Evolutionary conservation across 2,329 filamentous ascomycete genomes (phyloP).

Genomic region (Aspergillus intermedius): DNA sequence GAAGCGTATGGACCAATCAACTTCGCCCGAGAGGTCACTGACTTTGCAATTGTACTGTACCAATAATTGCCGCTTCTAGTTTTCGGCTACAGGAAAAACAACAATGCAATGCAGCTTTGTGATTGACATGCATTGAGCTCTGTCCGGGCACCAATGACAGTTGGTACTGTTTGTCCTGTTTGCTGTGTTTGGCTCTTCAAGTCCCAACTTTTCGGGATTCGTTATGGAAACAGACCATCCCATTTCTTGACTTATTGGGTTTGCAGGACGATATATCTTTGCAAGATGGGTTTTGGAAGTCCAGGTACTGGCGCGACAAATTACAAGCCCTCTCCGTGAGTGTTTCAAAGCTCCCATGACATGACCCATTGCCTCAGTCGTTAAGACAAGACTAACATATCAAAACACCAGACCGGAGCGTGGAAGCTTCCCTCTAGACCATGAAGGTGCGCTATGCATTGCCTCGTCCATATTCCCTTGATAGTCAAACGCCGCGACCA

Average conservation of each 20-base stretch:
- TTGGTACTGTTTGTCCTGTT: conserved; percentile 18
- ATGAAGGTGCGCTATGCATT: conserved; percentile 56
- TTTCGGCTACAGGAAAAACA: neutral
- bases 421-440: conserved; percentile 93
- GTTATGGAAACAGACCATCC: neutral
- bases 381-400: no score
- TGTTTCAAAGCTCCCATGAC: conserved; percentile 11
- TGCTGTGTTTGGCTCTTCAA: conserved; percentile 20
- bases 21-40: no score
- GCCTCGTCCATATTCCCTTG: neutral
- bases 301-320: conserved; percentile 60
- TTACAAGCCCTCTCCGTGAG: conserved; percentile 65
- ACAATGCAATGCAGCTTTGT: neutral
- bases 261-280: neutral
- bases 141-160: neutral
- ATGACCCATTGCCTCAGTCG: conserved; percentile 3
- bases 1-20: no score
- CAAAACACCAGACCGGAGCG: conserved; percentile 64
- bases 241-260: neutral
- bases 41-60: neutral
- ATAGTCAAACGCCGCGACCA: neutral
- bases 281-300: conserved; percentile 55
- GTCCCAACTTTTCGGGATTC: conserved; percentile 5
- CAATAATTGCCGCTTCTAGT: neutral
- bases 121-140: neutral